These are phyloP conservation scores for Choiromyces venosus DNA, from an alignment of 495 filamentous ascomycete genomes.

Conservation along the genomic window DNA sequence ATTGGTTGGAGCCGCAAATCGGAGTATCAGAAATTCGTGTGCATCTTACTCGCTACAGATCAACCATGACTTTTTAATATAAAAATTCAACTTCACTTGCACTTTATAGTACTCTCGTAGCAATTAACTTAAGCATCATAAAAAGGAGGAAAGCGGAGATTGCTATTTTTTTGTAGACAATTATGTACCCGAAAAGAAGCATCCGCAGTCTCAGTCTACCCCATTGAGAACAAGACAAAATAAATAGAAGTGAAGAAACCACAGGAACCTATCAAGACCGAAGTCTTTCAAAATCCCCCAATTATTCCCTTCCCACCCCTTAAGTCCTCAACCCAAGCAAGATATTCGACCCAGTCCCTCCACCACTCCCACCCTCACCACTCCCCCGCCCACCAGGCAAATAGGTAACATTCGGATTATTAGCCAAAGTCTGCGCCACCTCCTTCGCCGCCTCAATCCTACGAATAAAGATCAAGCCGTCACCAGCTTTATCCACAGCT, in stretches of 20 bases:
- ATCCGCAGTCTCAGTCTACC: neutral
- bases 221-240: neutral
- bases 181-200: slow-evolving; percentile 4
- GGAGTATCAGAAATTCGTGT: neutral
- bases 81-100: neutral
- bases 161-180: neutral
- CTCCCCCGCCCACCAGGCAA: slow-evolving; percentile 65
- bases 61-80: neutral
- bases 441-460: slow-evolving; percentile 95
- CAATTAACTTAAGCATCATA: neutral
- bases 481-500: slow-evolving; percentile 85
- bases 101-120: neutral
- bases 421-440: slow-evolving; percentile 82
- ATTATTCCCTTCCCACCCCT: slow-evolving; percentile 11
- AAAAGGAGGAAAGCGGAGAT: neutral
- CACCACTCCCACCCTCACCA: slow-evolving; percentile 52
- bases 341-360: slow-evolving; percentile 32
- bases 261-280: neutral
- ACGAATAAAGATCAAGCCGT: slow-evolving; percentile 89
- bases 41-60: neutral
- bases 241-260: neutral
- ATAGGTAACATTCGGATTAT: slow-evolving; percentile 95
- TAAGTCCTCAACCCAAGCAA: slow-evolving; percentile 39
- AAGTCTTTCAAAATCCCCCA: neutral
- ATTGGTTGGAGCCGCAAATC: neutral